Evolutionary conservation across 2,329 filamentous ascomycete genomes (phyloP).

Genomic region (Monilinia polystroma): DNA sequence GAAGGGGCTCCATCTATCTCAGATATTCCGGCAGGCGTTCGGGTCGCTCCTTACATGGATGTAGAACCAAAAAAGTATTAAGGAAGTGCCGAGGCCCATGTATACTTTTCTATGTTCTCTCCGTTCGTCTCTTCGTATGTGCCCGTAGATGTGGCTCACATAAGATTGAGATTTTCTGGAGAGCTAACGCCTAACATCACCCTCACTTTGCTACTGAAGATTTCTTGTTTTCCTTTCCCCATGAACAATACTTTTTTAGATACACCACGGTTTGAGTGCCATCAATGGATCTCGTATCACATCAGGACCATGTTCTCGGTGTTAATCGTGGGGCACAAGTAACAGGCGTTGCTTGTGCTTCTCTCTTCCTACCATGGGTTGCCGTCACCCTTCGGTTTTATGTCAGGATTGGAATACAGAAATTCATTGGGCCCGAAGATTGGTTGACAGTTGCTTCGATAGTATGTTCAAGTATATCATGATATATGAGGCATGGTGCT

Average conservation of each 20-base stretch:
- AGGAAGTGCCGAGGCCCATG: neutral
- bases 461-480: constrained; percentile 24
- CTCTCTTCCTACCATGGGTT: constrained; percentile 42
- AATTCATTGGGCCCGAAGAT: constrained; percentile 39
- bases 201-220: neutral
- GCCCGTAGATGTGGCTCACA: neutral
- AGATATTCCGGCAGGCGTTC: neutral
- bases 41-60: constrained; percentile 1
- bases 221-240: neutral
- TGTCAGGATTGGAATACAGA: constrained; percentile 36
- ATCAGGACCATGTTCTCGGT: constrained; percentile 2
- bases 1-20: neutral
- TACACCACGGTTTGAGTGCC: neutral
- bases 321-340: constrained; percentile 34
- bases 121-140: neutral
- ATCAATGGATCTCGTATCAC: neutral
- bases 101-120: neutral
- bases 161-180: neutral
- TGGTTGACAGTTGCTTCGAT: constrained; percentile 38
- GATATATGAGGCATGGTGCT: neutral
- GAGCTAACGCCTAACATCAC: neutral
- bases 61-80: neutral
- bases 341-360: constrained; percentile 39
- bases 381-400: constrained; percentile 36
- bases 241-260: constrained; percentile 7